A percentile compares a stretch with the other conserved stretches of the same genome.
These are phyloP conservation scores for Gleditsia sinensis DNA, from an alignment of 306 rosid genomes.

Conservation along the genomic window DNA sequence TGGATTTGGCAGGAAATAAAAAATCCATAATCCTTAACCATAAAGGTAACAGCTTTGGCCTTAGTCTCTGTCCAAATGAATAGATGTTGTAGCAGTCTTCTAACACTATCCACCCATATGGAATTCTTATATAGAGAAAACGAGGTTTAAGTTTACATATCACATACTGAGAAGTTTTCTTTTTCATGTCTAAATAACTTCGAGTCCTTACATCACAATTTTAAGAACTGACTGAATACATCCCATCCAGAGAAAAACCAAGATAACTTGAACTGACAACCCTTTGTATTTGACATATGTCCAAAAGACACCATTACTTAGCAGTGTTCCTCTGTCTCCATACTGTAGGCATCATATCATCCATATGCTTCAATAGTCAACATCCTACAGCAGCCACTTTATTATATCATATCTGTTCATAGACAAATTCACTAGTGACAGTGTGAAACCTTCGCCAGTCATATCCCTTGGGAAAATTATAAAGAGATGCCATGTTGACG, in stretches of 20 bases:
- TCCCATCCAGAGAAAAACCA: constrained; percentile 34
- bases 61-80: constrained; percentile 45
- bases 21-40: constrained; percentile 48
- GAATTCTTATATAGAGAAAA: constrained; percentile 38
- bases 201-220: constrained; percentile 52
- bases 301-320: constrained; percentile 38
- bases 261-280: constrained; percentile 44
- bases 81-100: constrained; percentile 44
- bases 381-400: constrained; percentile 77
- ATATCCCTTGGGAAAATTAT: constrained; percentile 43
- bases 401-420: constrained; percentile 71
- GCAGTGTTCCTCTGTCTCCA: constrained; percentile 54
- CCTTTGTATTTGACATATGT: constrained; percentile 30
- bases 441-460: constrained; percentile 58
- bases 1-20: constrained; percentile 44
- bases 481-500: constrained; percentile 49
- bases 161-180: constrained; percentile 45
- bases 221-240: constrained; percentile 30
- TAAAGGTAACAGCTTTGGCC: constrained; percentile 41
- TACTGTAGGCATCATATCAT: constrained; percentile 46
- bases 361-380: constrained; percentile 60
- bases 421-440: constrained; percentile 74
- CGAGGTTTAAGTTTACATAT: constrained; percentile 40
- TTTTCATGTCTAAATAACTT: constrained; percentile 47
- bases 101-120: constrained; percentile 49